A percentile compares a stretch with the other conserved stretches of the same genome.
These are phyloP conservation scores for Skeletonema grethae DNA, from an alignment of 108 stramenopile species.

Conservation along the genomic window DNA sequence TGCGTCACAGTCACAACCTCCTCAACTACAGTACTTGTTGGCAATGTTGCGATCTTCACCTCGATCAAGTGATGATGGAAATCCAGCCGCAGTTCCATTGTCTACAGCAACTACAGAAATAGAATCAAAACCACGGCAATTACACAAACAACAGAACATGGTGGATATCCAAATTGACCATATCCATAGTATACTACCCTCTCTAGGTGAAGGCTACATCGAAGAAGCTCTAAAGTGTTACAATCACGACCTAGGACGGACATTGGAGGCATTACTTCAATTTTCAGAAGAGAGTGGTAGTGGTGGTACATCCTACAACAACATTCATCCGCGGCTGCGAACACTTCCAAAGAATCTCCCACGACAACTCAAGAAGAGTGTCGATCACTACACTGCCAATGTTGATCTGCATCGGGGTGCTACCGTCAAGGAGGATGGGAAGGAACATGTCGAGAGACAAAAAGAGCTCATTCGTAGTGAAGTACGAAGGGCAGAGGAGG, in stretches of 20 bases:
- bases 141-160: conserved; percentile 23
- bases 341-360: conserved; percentile 44
- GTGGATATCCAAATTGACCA: conserved; percentile 46
- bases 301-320: conserved; percentile 3
- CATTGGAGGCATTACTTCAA: conserved; percentile 61
- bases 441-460: conserved; percentile 60
- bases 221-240: conserved; percentile 75
- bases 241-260: conserved; percentile 65
- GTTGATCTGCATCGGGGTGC: conserved; percentile 49
- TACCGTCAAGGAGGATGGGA: conserved; percentile 42
- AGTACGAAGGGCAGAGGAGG: conserved; percentile 58
- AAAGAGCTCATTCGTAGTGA: conserved; percentile 51
- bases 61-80: conserved; percentile 10
- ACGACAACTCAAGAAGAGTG: conserved; percentile 34
- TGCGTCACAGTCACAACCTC: conserved; percentile 13
- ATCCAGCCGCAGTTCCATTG: neutral
- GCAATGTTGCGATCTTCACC: conserved; percentile 34
- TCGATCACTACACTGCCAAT: conserved; percentile 32
- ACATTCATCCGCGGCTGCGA: conserved; percentile 36
- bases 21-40: conserved; percentile 43
- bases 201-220: conserved; percentile 82
- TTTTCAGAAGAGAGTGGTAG: conserved; percentile 15
- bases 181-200: conserved; percentile 55
- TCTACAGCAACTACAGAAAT: neutral
- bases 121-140: neutral